Conservation (phyloP, 2,329 filamentous ascomycete species). For the Ceratocystis diversiconidia region DNA sequence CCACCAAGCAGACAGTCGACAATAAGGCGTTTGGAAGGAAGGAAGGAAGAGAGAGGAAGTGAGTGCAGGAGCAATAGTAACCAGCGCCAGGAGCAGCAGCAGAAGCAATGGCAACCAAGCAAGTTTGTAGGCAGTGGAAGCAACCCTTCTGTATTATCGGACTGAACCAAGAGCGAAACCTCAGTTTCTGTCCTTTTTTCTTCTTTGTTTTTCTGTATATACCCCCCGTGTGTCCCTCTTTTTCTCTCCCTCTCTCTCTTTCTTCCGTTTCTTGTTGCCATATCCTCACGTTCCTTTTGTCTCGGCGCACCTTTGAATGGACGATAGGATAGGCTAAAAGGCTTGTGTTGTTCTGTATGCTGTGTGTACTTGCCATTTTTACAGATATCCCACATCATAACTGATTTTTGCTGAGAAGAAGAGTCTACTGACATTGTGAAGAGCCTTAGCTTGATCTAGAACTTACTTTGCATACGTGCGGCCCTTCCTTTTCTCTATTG, state of each 20-base stretch:
- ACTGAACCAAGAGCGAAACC: slow-evolving; percentile 1
- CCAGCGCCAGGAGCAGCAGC: neutral
- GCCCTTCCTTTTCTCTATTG: neutral
- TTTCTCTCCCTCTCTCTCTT: neutral
- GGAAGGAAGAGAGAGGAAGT: neutral
- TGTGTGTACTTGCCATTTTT: neutral
- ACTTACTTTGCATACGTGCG: neutral
- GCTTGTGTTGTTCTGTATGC: neutral
- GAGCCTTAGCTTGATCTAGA: neutral
- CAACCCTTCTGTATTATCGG: neutral
- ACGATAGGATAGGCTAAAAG: neutral
- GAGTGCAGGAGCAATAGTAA: neutral
- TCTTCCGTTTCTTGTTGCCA: neutral
- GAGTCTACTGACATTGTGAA: neutral
- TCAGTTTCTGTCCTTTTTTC: neutral
- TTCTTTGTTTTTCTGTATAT: slow-evolving; percentile 2
- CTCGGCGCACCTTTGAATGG: neutral
- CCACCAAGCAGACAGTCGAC: neutral
- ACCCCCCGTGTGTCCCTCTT: slow-evolving; percentile 1
- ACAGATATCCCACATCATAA: neutral
- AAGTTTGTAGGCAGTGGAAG: neutral
- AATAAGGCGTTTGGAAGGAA: neutral
- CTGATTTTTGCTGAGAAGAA: neutral
- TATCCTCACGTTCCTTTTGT: neutral
- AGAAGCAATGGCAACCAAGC: neutral